Conservation (phyloP, 176 grass and related monocot genomes). For the Aegilops sharonensis region DNA sequence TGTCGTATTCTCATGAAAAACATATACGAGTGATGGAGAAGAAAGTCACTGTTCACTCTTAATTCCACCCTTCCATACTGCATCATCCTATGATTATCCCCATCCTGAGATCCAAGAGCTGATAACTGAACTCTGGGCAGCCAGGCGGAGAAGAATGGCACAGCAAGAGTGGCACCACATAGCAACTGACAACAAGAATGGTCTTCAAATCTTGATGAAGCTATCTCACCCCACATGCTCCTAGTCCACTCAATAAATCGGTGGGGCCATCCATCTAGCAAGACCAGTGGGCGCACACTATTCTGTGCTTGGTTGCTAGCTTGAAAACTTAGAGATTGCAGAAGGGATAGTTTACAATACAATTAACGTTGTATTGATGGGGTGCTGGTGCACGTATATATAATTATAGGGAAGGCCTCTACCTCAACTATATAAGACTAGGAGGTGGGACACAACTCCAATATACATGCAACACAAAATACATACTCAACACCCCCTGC, state of each 20-base stretch:
- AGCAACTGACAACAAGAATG: conserved; percentile 24
- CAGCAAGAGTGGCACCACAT: not conserved
- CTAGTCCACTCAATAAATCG: conserved; percentile 20
- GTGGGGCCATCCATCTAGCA: conserved; percentile 18
- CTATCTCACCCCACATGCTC: not conserved
- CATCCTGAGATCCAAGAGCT: not conserved
- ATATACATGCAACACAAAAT: no score
- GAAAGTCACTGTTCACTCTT: not conserved
- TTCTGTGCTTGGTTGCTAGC: conserved; percentile 5
- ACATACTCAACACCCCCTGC: no score
- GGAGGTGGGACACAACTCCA: no score
- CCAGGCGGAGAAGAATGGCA: not conserved
- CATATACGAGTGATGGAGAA: not conserved
- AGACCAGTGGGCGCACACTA: not conserved
- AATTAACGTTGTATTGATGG: no score
- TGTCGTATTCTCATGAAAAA: not conserved
- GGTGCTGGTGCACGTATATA: no score
- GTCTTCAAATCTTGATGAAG: conserved; percentile 16
- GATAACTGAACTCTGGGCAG: not conserved
- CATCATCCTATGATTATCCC: not conserved
- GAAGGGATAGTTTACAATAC: no score
- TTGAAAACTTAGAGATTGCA: not conserved
- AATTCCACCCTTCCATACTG: not conserved
- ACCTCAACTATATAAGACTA: no score
- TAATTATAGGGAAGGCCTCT: no score